Conservation (phyloP, 345 rosid genomes). For the Brassica carinata region DNA sequence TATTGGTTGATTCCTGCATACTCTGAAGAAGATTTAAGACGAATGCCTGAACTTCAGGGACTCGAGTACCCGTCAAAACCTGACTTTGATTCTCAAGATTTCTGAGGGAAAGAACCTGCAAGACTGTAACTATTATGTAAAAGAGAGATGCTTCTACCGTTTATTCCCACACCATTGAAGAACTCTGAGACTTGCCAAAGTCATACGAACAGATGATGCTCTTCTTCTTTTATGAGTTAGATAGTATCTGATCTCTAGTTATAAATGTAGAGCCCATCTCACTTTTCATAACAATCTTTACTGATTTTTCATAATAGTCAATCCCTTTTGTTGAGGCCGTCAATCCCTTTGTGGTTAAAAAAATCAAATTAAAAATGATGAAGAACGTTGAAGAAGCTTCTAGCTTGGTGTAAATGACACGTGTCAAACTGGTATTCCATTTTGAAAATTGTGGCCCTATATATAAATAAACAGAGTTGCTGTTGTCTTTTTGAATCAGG, state of each 20-base stretch:
- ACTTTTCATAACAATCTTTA: constrained; percentile 9
- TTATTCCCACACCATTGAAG: constrained; percentile 9
- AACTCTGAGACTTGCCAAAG: background rate
- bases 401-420: constrained; percentile 28
- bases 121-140: constrained; percentile 18
- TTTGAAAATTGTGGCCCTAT: background rate
- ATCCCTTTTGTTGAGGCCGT: constrained; percentile 1
- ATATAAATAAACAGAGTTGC: constrained; percentile 15
- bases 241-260: too few species aligned
- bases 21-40: constrained; percentile 79
- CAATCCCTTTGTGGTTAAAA: background rate
- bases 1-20: constrained; percentile 86
- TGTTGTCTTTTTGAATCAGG: background rate
- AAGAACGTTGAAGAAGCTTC: constrained; percentile 35
- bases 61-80: constrained; percentile 91
- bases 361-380: background rate
- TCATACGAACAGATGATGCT: background rate
- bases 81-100: constrained; percentile 69
- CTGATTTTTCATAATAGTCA: constrained; percentile 8
- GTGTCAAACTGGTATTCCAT: constrained; percentile 20
- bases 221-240: background rate
- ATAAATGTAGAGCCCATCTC: constrained; percentile 21
- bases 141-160: constrained; percentile 8
- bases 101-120: constrained; percentile 36
- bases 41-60: constrained; percentile 91